Conservation (phyloP, 2,329 filamentous ascomycete genomes). For the Metarhizium rileyi region DNA sequence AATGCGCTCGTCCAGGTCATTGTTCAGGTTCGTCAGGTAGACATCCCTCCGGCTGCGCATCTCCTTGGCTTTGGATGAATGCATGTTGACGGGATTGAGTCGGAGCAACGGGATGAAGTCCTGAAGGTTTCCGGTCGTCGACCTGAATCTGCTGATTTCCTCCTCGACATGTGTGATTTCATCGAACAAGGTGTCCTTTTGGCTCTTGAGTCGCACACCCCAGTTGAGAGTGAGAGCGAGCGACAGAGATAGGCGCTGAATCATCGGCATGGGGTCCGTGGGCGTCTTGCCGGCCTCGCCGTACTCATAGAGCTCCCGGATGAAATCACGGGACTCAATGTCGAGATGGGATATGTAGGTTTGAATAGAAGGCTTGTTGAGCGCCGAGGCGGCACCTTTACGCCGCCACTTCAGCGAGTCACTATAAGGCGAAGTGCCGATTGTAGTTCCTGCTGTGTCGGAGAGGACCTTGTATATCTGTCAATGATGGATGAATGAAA, state of each 20-base stretch:
- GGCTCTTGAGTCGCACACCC: slow-evolving; percentile 49
- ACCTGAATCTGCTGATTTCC: slow-evolving; percentile 48
- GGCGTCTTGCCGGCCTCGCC: slow-evolving; percentile 43
- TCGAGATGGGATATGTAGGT: slow-evolving; percentile 55
- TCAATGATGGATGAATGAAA: not conserved
- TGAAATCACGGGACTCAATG: slow-evolving; percentile 51
- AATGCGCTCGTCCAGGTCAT: slow-evolving; percentile 50
- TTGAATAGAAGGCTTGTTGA: slow-evolving; percentile 55
- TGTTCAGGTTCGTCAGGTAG: slow-evolving; percentile 48
- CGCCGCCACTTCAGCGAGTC: slow-evolving; percentile 54
- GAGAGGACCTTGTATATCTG: slow-evolving; percentile 42
- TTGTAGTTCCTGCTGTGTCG: slow-evolving; percentile 56
- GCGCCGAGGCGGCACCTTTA: slow-evolving; percentile 54
- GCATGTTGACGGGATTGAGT: slow-evolving; percentile 51
- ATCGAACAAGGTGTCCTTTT: slow-evolving; percentile 49
- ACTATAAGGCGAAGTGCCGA: slow-evolving; percentile 57
- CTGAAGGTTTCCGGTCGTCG: slow-evolving; percentile 50
- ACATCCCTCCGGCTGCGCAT: slow-evolving; percentile 50
- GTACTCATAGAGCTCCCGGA: slow-evolving; percentile 49
- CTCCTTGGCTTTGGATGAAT: slow-evolving; percentile 47
- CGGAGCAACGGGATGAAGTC: slow-evolving; percentile 51
- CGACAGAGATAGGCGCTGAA: slow-evolving; percentile 53
- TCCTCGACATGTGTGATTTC: slow-evolving; percentile 56
- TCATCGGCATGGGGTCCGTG: slow-evolving; percentile 58
- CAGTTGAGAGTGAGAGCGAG: slow-evolving; percentile 56